These are phyloP conservation scores for Mycoemilia scoparia DNA, from an alignment of 192 early-diverging fungal species.

Conservation along the genomic window DNA sequence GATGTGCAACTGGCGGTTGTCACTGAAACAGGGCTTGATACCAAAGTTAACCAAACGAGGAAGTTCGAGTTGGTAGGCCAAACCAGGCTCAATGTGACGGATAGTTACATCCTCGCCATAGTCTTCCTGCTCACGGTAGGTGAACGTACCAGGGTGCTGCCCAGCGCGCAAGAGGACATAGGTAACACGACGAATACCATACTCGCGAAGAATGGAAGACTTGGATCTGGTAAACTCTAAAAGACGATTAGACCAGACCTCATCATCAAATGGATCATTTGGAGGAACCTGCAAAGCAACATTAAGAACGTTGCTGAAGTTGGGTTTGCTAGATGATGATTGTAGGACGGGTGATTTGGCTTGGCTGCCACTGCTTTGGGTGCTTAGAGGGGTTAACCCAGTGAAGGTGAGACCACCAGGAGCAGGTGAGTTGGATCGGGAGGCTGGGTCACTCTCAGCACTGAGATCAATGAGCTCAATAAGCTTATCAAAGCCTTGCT, in stretches of 20 bases:
- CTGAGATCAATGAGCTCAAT: slow-evolving; percentile 37
- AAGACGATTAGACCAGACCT: slow-evolving; percentile 48
- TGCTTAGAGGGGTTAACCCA: slow-evolving; percentile 24
- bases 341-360: not conserved
- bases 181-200: slow-evolving; percentile 72
- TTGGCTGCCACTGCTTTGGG: slow-evolving; percentile 8
- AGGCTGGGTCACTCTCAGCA: slow-evolving; percentile 15
- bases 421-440: slow-evolving; percentile 25
- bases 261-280: slow-evolving; percentile 42
- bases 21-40: slow-evolving; percentile 85
- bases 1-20: slow-evolving; percentile 88
- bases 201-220: slow-evolving; percentile 43
- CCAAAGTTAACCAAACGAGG: slow-evolving; percentile 84
- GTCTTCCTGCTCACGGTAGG: slow-evolving; percentile 75
- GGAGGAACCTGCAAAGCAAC: slow-evolving; percentile 53
- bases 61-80: slow-evolving; percentile 94
- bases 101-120: slow-evolving; percentile 86
- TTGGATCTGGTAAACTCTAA: slow-evolving; percentile 39
- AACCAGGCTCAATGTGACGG: slow-evolving; percentile 93
- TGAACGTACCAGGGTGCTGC: slow-evolving; percentile 83
- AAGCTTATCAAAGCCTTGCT: slow-evolving; percentile 36
- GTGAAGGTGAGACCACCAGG: slow-evolving; percentile 12
- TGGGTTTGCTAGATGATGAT: slow-evolving; percentile 4
- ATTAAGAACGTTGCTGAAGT: slow-evolving; percentile 68
- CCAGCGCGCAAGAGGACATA: slow-evolving; percentile 70